These are phyloP conservation scores for Boletus bicolor DNA, from an alignment of 768 basidiomycete genomes.

Conservation along the genomic window DNA sequence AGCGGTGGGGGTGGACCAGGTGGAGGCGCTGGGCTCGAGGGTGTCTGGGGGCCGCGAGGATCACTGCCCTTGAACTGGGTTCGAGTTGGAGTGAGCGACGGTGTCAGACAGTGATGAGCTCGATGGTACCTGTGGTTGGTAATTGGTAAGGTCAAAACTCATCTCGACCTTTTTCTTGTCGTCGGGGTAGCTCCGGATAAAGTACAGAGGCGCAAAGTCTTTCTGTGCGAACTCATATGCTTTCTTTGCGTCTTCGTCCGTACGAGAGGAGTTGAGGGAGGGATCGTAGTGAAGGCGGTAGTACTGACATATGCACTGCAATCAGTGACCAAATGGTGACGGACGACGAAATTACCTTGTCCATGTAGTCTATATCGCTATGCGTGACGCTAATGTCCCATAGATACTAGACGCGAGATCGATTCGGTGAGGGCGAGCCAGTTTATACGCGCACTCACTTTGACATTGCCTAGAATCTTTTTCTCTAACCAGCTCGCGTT, in stretches of 20 bases:
- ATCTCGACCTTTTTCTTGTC: not conserved
- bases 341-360: not conserved
- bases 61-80: constrained; percentile 1
- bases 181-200: not conserved
- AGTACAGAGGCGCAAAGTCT: not conserved
- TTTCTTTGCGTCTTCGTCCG: not conserved
- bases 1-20: not conserved
- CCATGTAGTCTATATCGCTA: not conserved
- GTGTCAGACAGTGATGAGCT: too few species aligned
- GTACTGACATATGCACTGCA: not conserved
- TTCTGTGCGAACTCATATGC: not conserved
- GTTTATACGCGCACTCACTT: not conserved
- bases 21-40: not conserved
- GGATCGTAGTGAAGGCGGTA: not conserved
- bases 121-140: not conserved
- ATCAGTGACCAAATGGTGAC: not conserved
- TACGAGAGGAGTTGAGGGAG: not conserved
- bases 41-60: not conserved
- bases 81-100: not conserved
- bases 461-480: not conserved
- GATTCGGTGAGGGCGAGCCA: not conserved
- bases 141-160: constrained; percentile 4
- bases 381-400: not conserved
- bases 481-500: not conserved
- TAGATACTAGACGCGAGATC: not conserved